A percentile compares a stretch with the other conserved stretches of the same genome.
Conservation (phyloP, 2,329 filamentous ascomycete species). For the Cytospora leucostoma region DNA sequence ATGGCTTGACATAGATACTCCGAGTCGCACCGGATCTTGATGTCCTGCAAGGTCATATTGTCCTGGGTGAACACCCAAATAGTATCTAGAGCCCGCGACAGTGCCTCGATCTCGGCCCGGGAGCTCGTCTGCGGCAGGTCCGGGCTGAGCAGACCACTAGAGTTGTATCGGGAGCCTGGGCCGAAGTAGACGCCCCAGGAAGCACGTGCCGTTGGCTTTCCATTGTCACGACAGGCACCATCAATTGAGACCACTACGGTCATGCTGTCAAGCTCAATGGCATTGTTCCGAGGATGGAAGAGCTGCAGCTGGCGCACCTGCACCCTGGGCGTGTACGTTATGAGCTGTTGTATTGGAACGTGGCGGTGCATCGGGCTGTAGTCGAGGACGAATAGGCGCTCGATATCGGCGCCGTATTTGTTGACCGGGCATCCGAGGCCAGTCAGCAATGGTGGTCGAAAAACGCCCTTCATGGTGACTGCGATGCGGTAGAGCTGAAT, state of each 20-base stretch:
- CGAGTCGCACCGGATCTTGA: constrained; percentile 29
- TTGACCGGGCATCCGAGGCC: not conserved
- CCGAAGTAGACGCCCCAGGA: constrained; percentile 35
- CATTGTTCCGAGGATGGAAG: not conserved
- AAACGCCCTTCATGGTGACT: constrained; percentile 2
- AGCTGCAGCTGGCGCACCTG: constrained; percentile 6
- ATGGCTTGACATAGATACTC: constrained; percentile 28
- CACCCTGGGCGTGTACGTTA: not conserved
- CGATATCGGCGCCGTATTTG: not conserved
- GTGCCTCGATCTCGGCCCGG: constrained; percentile 31
- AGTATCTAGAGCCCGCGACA: constrained; percentile 25
- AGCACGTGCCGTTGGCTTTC: constrained; percentile 28
- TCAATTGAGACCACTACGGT: constrained; percentile 32
- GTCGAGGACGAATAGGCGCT: constrained; percentile 12
- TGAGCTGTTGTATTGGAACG: constrained; percentile 2
- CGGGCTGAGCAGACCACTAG: constrained; percentile 7
- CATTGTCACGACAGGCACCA: constrained; percentile 33
- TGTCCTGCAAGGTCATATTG: constrained; percentile 9
- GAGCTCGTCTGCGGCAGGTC: constrained; percentile 26
- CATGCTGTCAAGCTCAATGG: constrained; percentile 1
- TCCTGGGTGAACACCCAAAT: constrained; percentile 5
- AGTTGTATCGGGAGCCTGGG: constrained; percentile 31
- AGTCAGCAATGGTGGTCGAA: not conserved
- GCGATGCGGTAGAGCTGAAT: not conserved
- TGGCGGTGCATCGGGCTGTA: not conserved